Conservation (phyloP, 345 rosid genomes). For the Pelargonium nanum region DNA sequence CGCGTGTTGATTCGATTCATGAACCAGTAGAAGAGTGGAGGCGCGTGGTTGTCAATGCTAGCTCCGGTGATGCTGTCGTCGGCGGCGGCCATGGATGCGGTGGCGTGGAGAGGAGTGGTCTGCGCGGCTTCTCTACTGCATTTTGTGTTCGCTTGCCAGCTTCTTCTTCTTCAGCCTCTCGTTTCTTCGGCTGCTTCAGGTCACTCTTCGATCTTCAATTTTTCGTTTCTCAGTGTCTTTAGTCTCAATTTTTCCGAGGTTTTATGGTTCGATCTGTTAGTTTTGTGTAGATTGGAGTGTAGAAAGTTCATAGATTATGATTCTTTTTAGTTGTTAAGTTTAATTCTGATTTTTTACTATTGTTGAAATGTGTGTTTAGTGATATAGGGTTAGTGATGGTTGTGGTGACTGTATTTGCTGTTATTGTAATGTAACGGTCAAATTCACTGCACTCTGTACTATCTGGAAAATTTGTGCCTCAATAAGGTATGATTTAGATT, state of each 20-base stretch:
- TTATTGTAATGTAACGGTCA: too few species aligned
- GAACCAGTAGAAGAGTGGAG: neutral
- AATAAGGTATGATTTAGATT: neutral
- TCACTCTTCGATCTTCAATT: slow-evolving; percentile 7
- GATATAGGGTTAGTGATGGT: neutral
- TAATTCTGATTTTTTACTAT: too few species aligned
- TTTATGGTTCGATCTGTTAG: neutral
- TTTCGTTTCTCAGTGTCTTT: neutral
- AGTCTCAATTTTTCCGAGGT: neutral
- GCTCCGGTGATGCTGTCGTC: slow-evolving; percentile 27
- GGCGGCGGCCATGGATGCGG: slow-evolving; percentile 36
- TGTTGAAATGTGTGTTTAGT: neutral
- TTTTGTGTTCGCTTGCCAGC: slow-evolving; percentile 72
- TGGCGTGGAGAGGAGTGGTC: slow-evolving; percentile 70
- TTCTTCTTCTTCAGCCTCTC: slow-evolving; percentile 82
- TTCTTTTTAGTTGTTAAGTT: too few species aligned
- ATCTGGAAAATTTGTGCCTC: too few species aligned
- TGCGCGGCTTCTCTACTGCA: slow-evolving; percentile 51
- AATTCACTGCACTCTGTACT: too few species aligned
- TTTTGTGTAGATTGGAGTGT: neutral
- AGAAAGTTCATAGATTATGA: neutral
- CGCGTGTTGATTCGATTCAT: neutral
- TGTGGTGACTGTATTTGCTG: too few species aligned
- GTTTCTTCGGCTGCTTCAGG: slow-evolving; percentile 62
- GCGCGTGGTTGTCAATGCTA: neutral